Conservation (phyloP, 106 monocot genomes). For the Platanthera zijinensis region DNA sequence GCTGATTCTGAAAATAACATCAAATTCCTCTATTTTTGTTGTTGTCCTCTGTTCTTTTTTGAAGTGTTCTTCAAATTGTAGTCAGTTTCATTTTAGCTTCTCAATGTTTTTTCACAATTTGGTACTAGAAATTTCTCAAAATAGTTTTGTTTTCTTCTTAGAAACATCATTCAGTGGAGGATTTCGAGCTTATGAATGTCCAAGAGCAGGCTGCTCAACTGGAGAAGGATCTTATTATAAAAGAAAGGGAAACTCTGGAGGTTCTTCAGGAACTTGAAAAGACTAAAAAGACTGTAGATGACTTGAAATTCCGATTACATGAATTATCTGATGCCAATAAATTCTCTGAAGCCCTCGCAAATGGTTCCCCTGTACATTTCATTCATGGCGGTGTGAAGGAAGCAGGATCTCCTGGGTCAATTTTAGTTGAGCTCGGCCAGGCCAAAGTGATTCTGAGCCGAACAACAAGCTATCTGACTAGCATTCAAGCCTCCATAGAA, state of each 20-base stretch:
- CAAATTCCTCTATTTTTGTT: neutral
- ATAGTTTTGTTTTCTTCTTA: neutral
- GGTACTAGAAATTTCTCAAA: constrained; percentile 1
- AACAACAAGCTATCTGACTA: constrained; percentile 47
- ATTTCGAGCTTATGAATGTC: constrained; percentile 26
- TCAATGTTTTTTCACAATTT: neutral
- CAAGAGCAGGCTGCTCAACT: constrained; percentile 50
- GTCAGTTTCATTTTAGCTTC: neutral
- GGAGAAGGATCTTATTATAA: constrained; percentile 73
- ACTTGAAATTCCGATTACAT: constrained; percentile 46
- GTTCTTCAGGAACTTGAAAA: constrained; percentile 71
- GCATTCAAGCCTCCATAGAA: constrained; percentile 41
- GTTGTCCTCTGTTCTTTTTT: neutral
- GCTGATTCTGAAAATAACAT: neutral
- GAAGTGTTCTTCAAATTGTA: neutral
- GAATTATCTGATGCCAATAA: constrained; percentile 23
- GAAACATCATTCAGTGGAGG: constrained; percentile 16
- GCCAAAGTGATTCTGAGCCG: constrained; percentile 70
- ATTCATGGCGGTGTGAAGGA: neutral
- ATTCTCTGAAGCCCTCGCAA: constrained; percentile 8
- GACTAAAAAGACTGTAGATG: constrained; percentile 54
- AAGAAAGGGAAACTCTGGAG: constrained; percentile 72
- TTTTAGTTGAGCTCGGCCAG: constrained; percentile 56
- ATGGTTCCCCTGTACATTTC: constrained; percentile 9
- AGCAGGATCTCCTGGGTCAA: constrained; percentile 35